These are phyloP conservation scores for Nicotiana otophora DNA, from an alignment of 257 asterid species.

Conservation along the genomic window DNA sequence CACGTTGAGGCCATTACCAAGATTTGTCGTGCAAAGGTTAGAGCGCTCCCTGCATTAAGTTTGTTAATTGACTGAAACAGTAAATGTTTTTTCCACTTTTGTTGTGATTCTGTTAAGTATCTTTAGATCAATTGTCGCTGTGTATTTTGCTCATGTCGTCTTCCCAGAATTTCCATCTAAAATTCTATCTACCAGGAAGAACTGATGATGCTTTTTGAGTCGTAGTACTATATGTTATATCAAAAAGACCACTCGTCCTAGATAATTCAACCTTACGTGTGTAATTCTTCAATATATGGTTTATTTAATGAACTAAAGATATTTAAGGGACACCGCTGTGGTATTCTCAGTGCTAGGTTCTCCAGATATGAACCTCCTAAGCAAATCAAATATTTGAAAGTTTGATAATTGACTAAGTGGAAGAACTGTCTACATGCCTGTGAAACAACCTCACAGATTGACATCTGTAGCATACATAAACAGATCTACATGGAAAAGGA, in stretches of 20 bases:
- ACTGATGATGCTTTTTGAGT: not conserved
- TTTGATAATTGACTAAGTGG: not conserved
- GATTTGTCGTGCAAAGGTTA: conserved; percentile 38
- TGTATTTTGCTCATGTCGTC: not conserved
- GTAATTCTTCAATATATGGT: not conserved
- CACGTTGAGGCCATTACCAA: conserved; percentile 42
- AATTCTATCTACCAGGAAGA: not conserved
- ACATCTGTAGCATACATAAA: not conserved
- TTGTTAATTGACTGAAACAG: not conserved
- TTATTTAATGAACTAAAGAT: not conserved
- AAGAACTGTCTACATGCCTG: not conserved
- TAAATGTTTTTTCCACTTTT: not conserved
- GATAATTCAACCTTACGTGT: not conserved
- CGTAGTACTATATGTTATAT: not conserved
- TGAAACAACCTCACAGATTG: not conserved
- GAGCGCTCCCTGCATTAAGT: not conserved
- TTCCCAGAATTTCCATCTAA: not conserved
- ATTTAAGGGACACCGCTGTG: not conserved
- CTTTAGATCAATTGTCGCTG: not conserved
- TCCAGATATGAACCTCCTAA: not conserved
- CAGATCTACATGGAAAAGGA: not conserved
- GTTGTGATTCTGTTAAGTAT: not conserved
- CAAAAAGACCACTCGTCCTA: not conserved
- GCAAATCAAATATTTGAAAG: not conserved
- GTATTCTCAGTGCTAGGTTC: not conserved